phyloP scores from a whole-genome alignment of 176 grass and related monocot species.

The Eremochloa ophiuroides region DNA sequence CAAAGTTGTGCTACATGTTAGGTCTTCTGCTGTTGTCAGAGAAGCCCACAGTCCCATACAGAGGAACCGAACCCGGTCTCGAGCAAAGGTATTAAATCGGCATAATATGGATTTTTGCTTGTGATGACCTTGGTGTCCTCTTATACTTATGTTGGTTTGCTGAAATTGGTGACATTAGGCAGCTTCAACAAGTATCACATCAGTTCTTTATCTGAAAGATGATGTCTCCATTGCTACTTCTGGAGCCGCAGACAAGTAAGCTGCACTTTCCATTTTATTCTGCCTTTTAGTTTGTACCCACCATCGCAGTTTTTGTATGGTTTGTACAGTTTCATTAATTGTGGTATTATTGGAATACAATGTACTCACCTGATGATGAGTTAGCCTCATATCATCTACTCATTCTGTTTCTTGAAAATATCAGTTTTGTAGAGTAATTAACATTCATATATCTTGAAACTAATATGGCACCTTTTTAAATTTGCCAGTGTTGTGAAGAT shows the following conservation, averaged over 20 bases:
- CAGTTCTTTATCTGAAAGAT: slow-evolving; percentile 93
- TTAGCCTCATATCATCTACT: not conserved
- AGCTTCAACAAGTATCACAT: slow-evolving; percentile 78
- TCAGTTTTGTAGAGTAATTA: not conserved
- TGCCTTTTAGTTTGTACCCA: not conserved
- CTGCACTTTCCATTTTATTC: not conserved
- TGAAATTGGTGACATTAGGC: slow-evolving; percentile 41
- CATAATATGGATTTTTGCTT: not conserved
- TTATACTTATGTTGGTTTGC: not conserved
- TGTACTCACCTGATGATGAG: not conserved
- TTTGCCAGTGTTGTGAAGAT: slow-evolving; percentile 73
- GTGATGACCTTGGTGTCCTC: not conserved
- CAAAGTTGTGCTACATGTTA: slow-evolving; percentile 33
- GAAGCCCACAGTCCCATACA: slow-evolving; percentile 55
- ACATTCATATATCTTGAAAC: not conserved
- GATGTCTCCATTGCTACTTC: slow-evolving; percentile 79
- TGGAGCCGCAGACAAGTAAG: slow-evolving; percentile 86
- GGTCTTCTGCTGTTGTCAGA: slow-evolving; percentile 69
- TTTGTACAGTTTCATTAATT: not conserved
- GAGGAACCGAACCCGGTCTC: slow-evolving; percentile 45
- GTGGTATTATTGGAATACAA: not conserved
- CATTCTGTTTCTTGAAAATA: not conserved
- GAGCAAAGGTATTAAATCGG: slow-evolving; percentile 59
- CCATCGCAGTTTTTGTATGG: not conserved
- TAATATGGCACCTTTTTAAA: not conserved